Base-by-base conservation (phyloP, 78 protist genomes). In the Dictyostelium intermedium region DNA sequence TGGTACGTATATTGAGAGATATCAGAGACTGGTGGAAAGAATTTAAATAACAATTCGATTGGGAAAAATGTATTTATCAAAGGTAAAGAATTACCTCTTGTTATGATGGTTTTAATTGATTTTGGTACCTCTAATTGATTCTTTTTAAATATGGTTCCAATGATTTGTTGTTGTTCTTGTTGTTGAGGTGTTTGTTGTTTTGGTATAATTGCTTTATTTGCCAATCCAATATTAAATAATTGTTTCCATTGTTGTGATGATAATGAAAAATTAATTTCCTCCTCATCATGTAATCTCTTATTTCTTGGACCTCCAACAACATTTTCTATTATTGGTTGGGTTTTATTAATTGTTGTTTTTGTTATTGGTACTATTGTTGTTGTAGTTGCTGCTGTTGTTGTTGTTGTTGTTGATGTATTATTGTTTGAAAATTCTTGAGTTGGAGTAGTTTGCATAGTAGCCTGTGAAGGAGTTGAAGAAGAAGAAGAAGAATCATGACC, bases 181-280 rank as follows among this genome's bases (percentile, higher is more conserved):
- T 34, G 27, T 18, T 61, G n/a, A 16, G 1, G 61, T 50, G n/a
- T 11, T 82, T 50, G 63, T 82, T 82, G 11, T 70, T 70, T 70
- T 32, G 77, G 37, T 32, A 32, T 10, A 13, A 70, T 25, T 30
- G 77, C n/a, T 14, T 45, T 45, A 45, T 39, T 45, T 27, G 85
- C 32, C 37, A 85, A 56, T 45, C 82, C 82, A n/a, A 80, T 80
- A 69, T 78, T 89, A 47, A 89, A 89, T n/a, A 89, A 63, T 66
- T 89, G 93, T 80, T 89, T 89, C 93, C 93, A 89, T 66, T 89
- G 93, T 39, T 89, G 43, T 32, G 87, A 27, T 30, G 93, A 43
- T 47, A 89, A 66, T 14, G 32, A 16, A 80, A 80, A 89, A 43
- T 60, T 85, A 45, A 80, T 18, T 41, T 82, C 74, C 61, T 85